phyloP scores from a whole-genome alignment of 1,284 basidiomycete species.

The Austroboletus olivaceoglutinosus region DNA sequence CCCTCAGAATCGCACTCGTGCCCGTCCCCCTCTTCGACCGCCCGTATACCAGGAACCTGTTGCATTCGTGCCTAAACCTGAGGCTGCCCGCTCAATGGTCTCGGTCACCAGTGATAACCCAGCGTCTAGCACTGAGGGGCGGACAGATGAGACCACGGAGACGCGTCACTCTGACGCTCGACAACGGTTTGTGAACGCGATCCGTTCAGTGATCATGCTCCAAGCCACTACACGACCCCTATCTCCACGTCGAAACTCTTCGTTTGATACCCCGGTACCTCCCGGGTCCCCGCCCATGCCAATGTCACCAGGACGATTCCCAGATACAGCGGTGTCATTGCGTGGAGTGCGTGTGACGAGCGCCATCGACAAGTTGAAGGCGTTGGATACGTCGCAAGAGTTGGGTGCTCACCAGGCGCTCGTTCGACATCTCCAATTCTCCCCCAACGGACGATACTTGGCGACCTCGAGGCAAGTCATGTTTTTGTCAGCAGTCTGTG shows the following conservation, averaged over 20 bases:
- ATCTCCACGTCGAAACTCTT: slow-evolving; percentile 32
- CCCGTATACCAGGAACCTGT: slow-evolving; percentile 22
- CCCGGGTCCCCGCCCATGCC: slow-evolving; percentile 23
- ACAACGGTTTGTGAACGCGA: slow-evolving; percentile 41
- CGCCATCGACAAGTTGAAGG: slow-evolving; percentile 58
- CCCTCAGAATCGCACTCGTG: slow-evolving; percentile 17
- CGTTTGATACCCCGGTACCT: slow-evolving; percentile 28
- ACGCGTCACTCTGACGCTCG: slow-evolving; percentile 33
- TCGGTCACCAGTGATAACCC: slow-evolving; percentile 29
- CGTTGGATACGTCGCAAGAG: slow-evolving; percentile 57
- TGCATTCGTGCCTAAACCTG: slow-evolving; percentile 16
- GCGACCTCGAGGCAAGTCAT: slow-evolving; percentile 35
- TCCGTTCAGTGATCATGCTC: slow-evolving; percentile 49
- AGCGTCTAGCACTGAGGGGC: slow-evolving; percentile 30
- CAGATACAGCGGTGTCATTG: slow-evolving; percentile 42
- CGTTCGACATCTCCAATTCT: slow-evolving; percentile 41
- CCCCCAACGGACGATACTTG: slow-evolving; percentile 39
- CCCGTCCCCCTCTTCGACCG: slow-evolving; percentile 17
- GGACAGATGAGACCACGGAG: slow-evolving; percentile 25
- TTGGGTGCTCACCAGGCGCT: slow-evolving; percentile 34
- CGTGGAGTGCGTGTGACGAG: slow-evolving; percentile 53
- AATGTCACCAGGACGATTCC: slow-evolving; percentile 37
- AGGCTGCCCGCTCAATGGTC: slow-evolving; percentile 21
- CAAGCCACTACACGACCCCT: slow-evolving; percentile 34
- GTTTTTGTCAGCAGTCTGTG: neutral